phyloP scores from a whole-genome alignment of 805 yeast species.

The Pichia gijzeniarum region DNA sequence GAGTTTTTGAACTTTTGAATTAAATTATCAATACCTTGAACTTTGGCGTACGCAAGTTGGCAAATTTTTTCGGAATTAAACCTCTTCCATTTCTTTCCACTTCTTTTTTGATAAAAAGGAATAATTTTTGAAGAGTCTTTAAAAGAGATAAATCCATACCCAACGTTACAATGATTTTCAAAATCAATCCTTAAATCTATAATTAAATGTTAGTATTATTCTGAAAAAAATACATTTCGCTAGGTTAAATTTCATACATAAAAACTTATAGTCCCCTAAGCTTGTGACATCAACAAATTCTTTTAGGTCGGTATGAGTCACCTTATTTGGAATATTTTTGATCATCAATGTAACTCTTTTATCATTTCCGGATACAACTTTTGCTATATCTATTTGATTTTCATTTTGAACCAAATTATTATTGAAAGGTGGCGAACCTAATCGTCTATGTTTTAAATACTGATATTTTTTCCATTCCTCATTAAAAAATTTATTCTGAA shows the following conservation, averaged over 20 bases:
- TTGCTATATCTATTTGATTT: constrained; percentile 34
- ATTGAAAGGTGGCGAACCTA: constrained; percentile 21
- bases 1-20: constrained; percentile 45
- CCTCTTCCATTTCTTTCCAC: constrained; percentile 42
- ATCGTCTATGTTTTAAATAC: constrained; percentile 20
- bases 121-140: constrained; percentile 38
- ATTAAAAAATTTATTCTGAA: constrained; percentile 5
- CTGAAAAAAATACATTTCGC: background rate
- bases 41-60: constrained; percentile 45
- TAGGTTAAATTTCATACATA: constrained; percentile 28
- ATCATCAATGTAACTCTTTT: constrained; percentile 45
- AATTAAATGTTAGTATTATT: background rate
- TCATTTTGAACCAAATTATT: constrained; percentile 25
- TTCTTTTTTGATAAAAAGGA: constrained; percentile 38
- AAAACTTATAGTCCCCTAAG: constrained; percentile 31
- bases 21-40: constrained; percentile 41
- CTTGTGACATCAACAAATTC: constrained; percentile 41
- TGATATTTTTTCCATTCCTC: constrained; percentile 22
- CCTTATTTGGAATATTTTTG: constrained; percentile 48
- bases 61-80: constrained; percentile 45
- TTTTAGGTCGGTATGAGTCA: constrained; percentile 39
- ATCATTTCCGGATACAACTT: constrained; percentile 38
- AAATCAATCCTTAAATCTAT: constrained; percentile 45
- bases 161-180: constrained; percentile 47
- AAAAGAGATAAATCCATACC: constrained; percentile 49